These are phyloP conservation scores for Piper betle DNA, from an alignment of 164 flowering plant species.

Conservation along the genomic window DNA sequence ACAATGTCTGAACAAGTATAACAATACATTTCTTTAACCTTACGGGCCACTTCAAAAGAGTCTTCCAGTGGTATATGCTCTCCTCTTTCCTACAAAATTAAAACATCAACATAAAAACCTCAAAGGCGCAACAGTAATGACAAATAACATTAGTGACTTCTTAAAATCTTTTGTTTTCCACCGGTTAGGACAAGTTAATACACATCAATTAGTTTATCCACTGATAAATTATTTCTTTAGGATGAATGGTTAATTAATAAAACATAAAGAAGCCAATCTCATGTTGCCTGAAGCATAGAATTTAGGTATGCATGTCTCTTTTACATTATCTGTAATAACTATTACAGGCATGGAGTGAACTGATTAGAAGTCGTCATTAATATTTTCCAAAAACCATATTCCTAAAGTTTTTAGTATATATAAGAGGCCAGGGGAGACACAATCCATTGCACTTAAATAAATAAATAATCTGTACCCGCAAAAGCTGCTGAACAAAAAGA, in stretches of 20 bases:
- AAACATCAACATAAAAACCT: conserved; percentile 8
- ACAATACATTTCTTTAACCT: conserved; percentile 90
- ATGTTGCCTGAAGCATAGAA: no score
- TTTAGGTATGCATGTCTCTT: no score
- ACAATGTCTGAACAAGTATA: conserved; percentile 94
- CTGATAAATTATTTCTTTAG: neutral
- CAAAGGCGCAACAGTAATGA: neutral
- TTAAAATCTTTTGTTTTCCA: neutral
- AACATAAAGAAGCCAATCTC: no score
- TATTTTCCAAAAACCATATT: no score
- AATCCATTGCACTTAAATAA: neutral
- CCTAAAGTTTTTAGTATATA: no score
- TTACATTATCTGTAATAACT: no score
- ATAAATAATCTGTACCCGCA: conserved; percentile 43
- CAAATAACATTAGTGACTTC: neutral
- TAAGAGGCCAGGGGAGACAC: neutral
- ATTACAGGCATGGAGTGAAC: no score
- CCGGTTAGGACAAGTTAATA: neutral
- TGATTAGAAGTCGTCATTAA: no score
- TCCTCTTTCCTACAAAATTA: conserved; percentile 80
- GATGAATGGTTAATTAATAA: neutral
- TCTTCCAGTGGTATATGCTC: conserved; percentile 96
- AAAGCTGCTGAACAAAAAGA: conserved; percentile 85
- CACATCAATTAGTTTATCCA: neutral
- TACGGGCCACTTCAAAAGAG: conserved; percentile 92